A percentile compares a stretch with the other conserved stretches of the same genome.
Conservation (phyloP, 805 yeast genomes). For the Cyberlindnera saturnus region DNA sequence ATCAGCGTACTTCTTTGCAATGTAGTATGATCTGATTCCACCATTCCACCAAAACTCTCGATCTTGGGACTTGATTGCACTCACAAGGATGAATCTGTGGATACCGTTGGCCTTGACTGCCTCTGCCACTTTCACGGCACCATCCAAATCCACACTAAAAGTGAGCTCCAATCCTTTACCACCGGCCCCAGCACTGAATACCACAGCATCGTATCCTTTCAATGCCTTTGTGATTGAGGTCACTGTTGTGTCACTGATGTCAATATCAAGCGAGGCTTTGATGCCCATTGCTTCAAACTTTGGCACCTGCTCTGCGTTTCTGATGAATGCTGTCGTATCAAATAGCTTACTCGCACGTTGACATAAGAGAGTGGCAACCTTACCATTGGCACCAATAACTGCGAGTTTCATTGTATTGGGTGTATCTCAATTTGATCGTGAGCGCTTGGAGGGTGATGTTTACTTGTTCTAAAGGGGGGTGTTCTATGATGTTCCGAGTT, state of each 20-base stretch:
- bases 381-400: constrained; percentile 58
- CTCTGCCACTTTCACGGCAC: constrained; percentile 51
- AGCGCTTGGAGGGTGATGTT: too few species aligned
- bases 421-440: too few species aligned
- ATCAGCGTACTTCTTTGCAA: constrained; percentile 60
- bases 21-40: constrained; percentile 42
- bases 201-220: constrained; percentile 47
- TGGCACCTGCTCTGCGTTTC: constrained; percentile 39
- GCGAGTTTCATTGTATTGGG: constrained; percentile 27
- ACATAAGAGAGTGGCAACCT: constrained; percentile 45
- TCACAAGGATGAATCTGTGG: constrained; percentile 43
- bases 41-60: constrained; percentile 38
- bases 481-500: too few species aligned
- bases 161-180: constrained; percentile 43
- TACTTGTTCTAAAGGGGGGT: too few species aligned
- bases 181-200: constrained; percentile 59
- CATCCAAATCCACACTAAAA: constrained; percentile 54
- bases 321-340: constrained; percentile 38
- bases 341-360: constrained; percentile 24
- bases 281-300: constrained; percentile 34
- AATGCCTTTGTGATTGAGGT: constrained; percentile 31
- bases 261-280: constrained; percentile 31
- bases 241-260: constrained; percentile 32
- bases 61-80: constrained; percentile 51
- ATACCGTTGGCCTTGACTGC: constrained; percentile 41